Percentiles rank a stretch among this genome's conserved stretches.
phyloP scores from a whole-genome alignment of 2,329 filamentous ascomycete genomes.

The Grosmannia clavigera region DNA sequence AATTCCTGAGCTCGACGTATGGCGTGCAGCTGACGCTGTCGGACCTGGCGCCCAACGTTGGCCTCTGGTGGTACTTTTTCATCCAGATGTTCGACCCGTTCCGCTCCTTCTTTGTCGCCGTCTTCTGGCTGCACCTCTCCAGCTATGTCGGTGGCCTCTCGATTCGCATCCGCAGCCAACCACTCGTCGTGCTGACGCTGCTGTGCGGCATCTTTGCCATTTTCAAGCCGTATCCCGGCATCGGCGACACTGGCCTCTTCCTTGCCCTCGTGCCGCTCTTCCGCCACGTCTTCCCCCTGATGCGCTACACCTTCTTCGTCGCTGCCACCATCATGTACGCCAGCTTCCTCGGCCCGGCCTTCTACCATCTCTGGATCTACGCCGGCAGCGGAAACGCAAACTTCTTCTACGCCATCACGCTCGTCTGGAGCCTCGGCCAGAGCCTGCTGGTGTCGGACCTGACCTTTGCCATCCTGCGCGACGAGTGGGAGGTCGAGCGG shows the following conservation, averaged over 20 bases:
- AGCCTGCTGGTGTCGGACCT: conserved; percentile 79
- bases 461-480: conserved; percentile 75
- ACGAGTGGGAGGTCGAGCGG: conserved; percentile 87
- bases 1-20: conserved; percentile 81
- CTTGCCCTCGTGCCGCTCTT: conserved; percentile 74
- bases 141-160: conserved; percentile 82
- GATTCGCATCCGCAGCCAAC: conserved; percentile 71
- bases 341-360: conserved; percentile 79
- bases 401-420: conserved; percentile 97
- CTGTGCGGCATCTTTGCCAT: conserved; percentile 82
- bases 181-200: conserved; percentile 73
- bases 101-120: conserved; percentile 88
- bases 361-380: conserved; percentile 97
- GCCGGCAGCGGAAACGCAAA: conserved; percentile 96
- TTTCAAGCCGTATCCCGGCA: conserved; percentile 94
- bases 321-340: conserved; percentile 76
- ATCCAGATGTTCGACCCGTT: conserved; percentile 99
- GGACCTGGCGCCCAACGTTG: conserved; percentile 88
- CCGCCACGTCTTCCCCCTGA: conserved; percentile 82
- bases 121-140: conserved; percentile 93
- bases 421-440: conserved; percentile 92
- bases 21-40: conserved; percentile 83
- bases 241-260: conserved; percentile 80
- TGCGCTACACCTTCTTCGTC: conserved; percentile 86
- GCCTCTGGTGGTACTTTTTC: conserved; percentile 99